These are phyloP conservation scores for Nakaseomyces bracarensis DNA, from an alignment of 1,139 yeast species.

Conservation along the genomic window DNA sequence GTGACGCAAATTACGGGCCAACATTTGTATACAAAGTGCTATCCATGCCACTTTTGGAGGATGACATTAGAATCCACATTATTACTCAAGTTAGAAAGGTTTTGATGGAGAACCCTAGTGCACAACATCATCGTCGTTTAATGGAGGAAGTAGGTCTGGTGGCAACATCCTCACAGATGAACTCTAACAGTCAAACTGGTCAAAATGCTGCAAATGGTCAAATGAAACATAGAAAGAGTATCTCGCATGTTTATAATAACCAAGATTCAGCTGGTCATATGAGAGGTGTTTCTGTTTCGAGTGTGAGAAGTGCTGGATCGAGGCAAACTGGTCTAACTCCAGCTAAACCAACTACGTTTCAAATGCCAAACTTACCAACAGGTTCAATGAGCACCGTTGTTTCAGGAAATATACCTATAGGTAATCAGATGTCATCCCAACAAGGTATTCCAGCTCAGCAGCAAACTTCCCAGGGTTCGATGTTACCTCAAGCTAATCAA, in stretches of 20 bases:
- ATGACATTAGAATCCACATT: constrained; percentile 49
- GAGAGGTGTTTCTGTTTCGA: constrained; percentile 29
- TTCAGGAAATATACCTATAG: constrained; percentile 1
- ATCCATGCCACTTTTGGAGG: constrained; percentile 53
- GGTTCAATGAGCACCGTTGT: constrained; percentile 1
- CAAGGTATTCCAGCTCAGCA: constrained; percentile 2
- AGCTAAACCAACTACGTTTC: not conserved
- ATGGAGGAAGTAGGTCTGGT: constrained; percentile 85
- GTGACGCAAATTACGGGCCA: constrained; percentile 66
- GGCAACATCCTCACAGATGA: constrained; percentile 10
- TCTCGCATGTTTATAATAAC: constrained; percentile 21
- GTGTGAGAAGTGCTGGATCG: constrained; percentile 28
- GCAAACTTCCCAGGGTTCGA: not conserved
- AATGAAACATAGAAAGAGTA: constrained; percentile 24
- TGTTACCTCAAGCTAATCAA: constrained; percentile 6
- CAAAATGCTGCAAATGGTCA: constrained; percentile 8
- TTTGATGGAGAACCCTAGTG: constrained; percentile 49
- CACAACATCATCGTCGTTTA: constrained; percentile 73
- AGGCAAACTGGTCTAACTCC: constrained; percentile 17
- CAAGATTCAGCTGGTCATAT: constrained; percentile 23
- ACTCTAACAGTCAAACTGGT: constrained; percentile 3
- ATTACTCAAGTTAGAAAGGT: constrained; percentile 53
- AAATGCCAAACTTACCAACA: constrained; percentile 6
- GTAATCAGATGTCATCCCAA: not conserved
- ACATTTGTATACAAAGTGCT: constrained; percentile 75